phyloP scores from a whole-genome alignment of 371 early-diverging fungal genomes.

The Synchytrium microbalum region DNA sequence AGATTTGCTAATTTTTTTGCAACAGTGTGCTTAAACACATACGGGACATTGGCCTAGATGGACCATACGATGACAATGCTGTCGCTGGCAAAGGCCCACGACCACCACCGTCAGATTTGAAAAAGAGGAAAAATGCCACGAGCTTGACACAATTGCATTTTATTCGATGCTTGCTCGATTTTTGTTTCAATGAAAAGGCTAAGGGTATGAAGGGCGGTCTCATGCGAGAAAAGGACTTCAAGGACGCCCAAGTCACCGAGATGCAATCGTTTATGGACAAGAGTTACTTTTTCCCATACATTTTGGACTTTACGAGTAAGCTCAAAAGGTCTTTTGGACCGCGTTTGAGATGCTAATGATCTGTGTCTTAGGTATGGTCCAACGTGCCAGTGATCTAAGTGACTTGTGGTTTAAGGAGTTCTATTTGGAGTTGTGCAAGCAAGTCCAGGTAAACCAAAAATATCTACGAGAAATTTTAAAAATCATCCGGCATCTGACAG shows the following conservation, averaged over 20 bases:
- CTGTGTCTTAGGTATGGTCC: conserved; percentile 19
- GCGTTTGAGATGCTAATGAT: background rate
- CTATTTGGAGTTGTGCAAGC: conserved; percentile 39
- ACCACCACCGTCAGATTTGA: conserved; percentile 3
- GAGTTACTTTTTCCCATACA: conserved; percentile 13
- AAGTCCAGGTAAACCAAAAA: conserved; percentile 33
- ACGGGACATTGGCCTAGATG: conserved; percentile 10
- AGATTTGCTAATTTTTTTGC: background rate
- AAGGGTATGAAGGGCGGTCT: conserved; percentile 44
- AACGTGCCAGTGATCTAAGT: conserved; percentile 27
- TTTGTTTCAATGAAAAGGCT: conserved; percentile 28
- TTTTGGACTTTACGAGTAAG: conserved; percentile 28
- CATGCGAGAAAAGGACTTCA: conserved; percentile 42
- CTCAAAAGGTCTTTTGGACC: background rate
- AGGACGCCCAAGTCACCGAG: conserved; percentile 37
- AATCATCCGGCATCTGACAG: conserved; percentile 5
- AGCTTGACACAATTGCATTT: conserved; percentile 23
- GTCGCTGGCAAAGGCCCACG: conserved; percentile 4
- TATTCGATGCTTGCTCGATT: conserved; percentile 25
- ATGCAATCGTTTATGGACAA: conserved; percentile 20
- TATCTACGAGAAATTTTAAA: conserved; percentile 5
- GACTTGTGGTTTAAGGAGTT: conserved; percentile 51
- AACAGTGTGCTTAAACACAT: conserved; percentile 15
- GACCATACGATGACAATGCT: conserved; percentile 4
- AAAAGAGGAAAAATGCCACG: conserved; percentile 12